A percentile compares a stretch with the other conserved stretches of the same genome.
These are phyloP conservation scores for Hyphopichia pseudoburtonii DNA, from an alignment of 1,139 yeast species.

Conservation along the genomic window DNA sequence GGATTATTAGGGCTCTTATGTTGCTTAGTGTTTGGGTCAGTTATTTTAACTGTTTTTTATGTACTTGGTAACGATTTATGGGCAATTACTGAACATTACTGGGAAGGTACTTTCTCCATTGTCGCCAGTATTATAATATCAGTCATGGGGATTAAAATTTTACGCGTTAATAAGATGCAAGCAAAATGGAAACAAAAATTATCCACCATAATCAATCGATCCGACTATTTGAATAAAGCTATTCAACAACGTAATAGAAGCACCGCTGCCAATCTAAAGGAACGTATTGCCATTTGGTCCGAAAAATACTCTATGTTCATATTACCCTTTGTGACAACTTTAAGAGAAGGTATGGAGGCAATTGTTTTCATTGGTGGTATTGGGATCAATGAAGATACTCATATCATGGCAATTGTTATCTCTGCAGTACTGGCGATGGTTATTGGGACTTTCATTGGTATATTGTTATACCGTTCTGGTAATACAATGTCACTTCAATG, in stretches of 20 bases:
- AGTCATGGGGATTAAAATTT: conserved; percentile 44
- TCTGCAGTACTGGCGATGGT: conserved; percentile 31
- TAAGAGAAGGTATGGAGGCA: conserved; percentile 51
- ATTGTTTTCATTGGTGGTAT: conserved; percentile 50
- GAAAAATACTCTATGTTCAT: conserved; percentile 42
- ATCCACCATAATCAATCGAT: conserved; percentile 18
- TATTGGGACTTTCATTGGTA: conserved; percentile 35
- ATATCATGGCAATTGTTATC: conserved; percentile 31
- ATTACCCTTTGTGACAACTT: conserved; percentile 45
- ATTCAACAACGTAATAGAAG: conserved; percentile 5
- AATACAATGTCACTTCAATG: conserved; percentile 41
- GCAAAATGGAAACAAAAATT: conserved; percentile 82
- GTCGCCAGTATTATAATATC: conserved; percentile 45
- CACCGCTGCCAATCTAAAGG: conserved; percentile 3
- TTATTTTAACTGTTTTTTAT: conserved; percentile 38
- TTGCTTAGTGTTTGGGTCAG: conserved; percentile 38
- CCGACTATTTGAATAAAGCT: conserved; percentile 18
- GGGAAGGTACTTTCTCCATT: conserved; percentile 48
- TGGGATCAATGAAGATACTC: conserved; percentile 44
- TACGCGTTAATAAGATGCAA: conserved; percentile 58
- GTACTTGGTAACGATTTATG: conserved; percentile 41
- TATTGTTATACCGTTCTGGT: conserved; percentile 41
- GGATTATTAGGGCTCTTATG: conserved; percentile 39
- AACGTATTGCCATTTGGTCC: conserved; percentile 17
- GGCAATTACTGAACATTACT: conserved; percentile 46